These are phyloP conservation scores for Pseudogymnoascus sp. DNA, from an alignment of 2,329 filamentous ascomycete genomes.

Conservation along the genomic window DNA sequence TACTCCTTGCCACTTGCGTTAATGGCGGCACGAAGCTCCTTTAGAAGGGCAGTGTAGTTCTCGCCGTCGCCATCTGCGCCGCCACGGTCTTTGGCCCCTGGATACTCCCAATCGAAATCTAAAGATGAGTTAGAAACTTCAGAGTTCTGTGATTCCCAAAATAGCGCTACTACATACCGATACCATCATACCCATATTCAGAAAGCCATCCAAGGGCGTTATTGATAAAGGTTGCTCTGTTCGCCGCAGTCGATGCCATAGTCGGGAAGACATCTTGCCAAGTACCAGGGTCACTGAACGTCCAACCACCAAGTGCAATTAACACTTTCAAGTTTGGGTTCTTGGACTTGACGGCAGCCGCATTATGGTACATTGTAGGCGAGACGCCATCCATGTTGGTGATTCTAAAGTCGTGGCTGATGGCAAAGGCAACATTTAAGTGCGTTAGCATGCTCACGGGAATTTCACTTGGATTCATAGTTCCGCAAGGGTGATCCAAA, in stretches of 20 bases:
- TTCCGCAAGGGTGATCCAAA: neutral
- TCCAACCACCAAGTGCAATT: slow-evolving; percentile 34
- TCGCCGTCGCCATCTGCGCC: neutral
- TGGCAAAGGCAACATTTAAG: neutral
- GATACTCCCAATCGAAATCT: slow-evolving; percentile 11
- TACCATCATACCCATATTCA: neutral
- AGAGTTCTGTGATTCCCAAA: too few relatives aligned
- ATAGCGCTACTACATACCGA: neutral
- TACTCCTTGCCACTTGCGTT: slow-evolving; percentile 8
- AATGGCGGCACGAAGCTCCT: slow-evolving; percentile 18
- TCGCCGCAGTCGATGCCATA: neutral
- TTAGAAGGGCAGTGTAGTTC: neutral
- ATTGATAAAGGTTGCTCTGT: neutral
- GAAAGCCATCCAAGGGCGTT: neutral
- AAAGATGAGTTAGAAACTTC: slow-evolving; percentile 30
- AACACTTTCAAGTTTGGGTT: slow-evolving; percentile 22
- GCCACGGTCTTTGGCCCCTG: neutral
- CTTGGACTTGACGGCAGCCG: slow-evolving; percentile 25
- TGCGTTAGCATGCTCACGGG: neutral
- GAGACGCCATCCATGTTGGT: slow-evolving; percentile 19
- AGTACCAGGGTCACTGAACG: slow-evolving; percentile 24
- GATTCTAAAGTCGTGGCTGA: neutral
- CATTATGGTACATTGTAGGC: neutral
- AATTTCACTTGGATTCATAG: neutral
- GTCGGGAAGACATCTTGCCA: neutral